Evolutionary conservation across 176 grass and related monocot species (phyloP), one percentile per base, ranked within the genome.

Genomic region (Carex pumila): DNA sequence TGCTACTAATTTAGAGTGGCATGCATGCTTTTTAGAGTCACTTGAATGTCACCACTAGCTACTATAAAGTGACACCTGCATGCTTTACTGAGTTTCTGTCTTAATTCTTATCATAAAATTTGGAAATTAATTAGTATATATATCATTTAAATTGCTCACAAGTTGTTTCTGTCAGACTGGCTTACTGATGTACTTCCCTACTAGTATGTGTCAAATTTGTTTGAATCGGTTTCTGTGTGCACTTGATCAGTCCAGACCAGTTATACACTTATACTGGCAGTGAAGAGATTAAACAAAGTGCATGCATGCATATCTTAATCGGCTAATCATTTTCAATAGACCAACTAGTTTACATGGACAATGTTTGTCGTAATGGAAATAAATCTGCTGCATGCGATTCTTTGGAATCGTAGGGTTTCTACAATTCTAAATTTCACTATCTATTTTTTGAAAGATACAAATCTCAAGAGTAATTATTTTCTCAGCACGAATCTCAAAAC

Each of bases 11-110:
- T 62, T 81, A 45, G 43, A 32, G 15, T 82, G 15, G 80, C 80
- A 82, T 82, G 61, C 68, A 50, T 50, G 9, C 61, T 82, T 80
- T 66, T 52, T 64, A 63, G 79, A 61, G 80, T 61, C 61, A 66
- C 62, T 61, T 65, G 58, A 65, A 66, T 82, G 80, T 49, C 12
- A 54, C 71, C 71, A 75, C 71, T 52, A 68, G 12, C 71, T 75
- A 75, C 22, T 29, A 47, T 54, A 75, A 75, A 75, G 71, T 54
- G 22, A 5, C 66, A 30, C 22, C 71, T 31, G 12, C 45, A 53
- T 43, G 6, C 5, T 45, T 75, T 75, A 22, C 47, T 30, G 47
- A 75, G 12, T 21, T 75, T 53, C 70, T 60, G 5, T 60, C 57
- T 73, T 29, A 12, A 52, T 25, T 73, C 32, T 73, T 73, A 71